Base-by-base conservation (phyloP, 2,329 filamentous ascomycete genomes). In the Fusarium agapanthi region DNA sequence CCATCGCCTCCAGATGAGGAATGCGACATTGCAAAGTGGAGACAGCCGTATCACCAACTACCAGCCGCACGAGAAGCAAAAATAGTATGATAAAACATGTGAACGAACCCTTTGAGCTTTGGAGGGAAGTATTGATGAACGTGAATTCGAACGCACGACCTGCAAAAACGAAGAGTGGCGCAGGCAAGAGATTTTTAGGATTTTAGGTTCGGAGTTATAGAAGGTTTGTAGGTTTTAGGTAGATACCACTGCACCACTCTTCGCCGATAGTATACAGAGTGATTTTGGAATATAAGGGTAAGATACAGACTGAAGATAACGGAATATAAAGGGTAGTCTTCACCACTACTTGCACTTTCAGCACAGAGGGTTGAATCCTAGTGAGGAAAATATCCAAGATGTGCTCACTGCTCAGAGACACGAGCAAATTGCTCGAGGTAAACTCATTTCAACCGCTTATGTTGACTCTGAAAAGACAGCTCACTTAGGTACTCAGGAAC, bases 211-310 rank as follows among this genome's bases (percentile, higher is more conserved):
- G 34, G 38, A 26, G 34, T 51, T 66, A 15, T 18, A 66, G 44
- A 38, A 40, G 41, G n/a, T 34, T 65, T 34, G 2, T 51, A 66
- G 51, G 64, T 44, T 66, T 12, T 60, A 59, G 61, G 26, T 40
- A 45, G 26, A 59, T 59, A 60, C 61, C 38, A 40, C 61, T 51
- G 5, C 37, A 66, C 51, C 61, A 66, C 61, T 45, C 61, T 32
- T 50, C 40, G 44, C 32, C 24, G 8, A n/a, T 13, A 15, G 11
- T 50, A 28, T 53, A 45, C 4, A 32, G 4, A 35, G 13, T 26
- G 14, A 5, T 16, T 22, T 13, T 35, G 6, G 28, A 11, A 61
- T n/a, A 32, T 41, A 22, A 67, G 13, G 22, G 50, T 58, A 40
- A 3, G 24, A 7, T 6, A 5, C 8, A 18, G 24, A 30, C 14